Base-by-base conservation (phyloP, 2,329 filamentous ascomycete species). In the Pseudogymnoascus destructans region DNA sequence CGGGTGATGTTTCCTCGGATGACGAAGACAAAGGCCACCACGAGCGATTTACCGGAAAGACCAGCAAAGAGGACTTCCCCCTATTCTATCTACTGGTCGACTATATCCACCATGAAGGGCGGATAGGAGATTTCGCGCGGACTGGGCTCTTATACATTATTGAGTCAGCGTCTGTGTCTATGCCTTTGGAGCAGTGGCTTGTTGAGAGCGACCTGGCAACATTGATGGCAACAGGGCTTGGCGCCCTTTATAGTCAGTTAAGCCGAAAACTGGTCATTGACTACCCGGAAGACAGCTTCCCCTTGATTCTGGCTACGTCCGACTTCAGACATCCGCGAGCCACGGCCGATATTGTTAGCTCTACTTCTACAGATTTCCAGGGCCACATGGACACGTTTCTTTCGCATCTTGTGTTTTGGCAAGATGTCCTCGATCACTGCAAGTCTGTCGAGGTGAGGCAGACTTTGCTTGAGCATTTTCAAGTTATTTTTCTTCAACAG, bases 341-440 rank as follows among this genome's bases (percentile, higher is more conserved):
- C 1, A 82, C 82, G 63, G 78, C 83, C 65, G 81, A 89, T 66
- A 80, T 91, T 63, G 81, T 89, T 66, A 84, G 82, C 72, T 84
- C 89, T 55, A 85, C 86, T 69, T 84, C 85, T 2, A 75, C 79
- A 0, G 82, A 89, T 60, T 90, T 95, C 62, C 86, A 89, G 66
- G 80, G 83, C n/a, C 89, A 96, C 66, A 81, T 97, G 67, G 85
- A 92, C 58, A 95, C 91, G 0, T 98, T 98, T 67, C 77, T 98
- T 40, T 95, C 93, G 0, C 95, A 97, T 68, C 78, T 98, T 55
- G 77, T 95, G 5, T 98, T 98, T 69, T 98, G 93, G 93, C 93
- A 98, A 73, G 93, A 98, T 70, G 91, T 96, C 32, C 76, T 98
- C 61, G 93, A 97, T 70, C 92, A 97, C 71, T 98, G 93, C 73